These are phyloP conservation scores for Pyrus betulifolia DNA, from an alignment of 306 rosid species.

Conservation along the genomic window DNA sequence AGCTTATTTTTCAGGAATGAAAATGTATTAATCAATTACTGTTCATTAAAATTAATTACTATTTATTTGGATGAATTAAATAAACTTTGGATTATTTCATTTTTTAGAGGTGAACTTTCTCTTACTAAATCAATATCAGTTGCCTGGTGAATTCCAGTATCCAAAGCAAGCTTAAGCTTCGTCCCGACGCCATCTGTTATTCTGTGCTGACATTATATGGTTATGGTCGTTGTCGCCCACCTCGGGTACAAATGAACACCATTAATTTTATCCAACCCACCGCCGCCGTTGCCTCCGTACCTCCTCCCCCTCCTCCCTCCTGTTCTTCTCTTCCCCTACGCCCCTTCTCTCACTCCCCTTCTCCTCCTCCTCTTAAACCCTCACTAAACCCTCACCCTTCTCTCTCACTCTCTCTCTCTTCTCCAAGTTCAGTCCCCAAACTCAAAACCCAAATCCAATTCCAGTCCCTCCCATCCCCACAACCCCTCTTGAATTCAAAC, in stretches of 20 bases:
- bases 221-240: constrained; percentile 9
- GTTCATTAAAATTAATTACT: too few species aligned
- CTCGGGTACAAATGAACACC: constrained; percentile 13
- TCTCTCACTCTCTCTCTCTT: constrained; percentile 3
- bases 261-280: constrained; percentile 12
- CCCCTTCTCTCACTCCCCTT: constrained; percentile 1
- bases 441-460: constrained; percentile 10
- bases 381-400: constrained; percentile 2
- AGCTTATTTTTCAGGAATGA: too few species aligned
- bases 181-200: too few species aligned
- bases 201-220: not conserved
- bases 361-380: constrained; percentile 6
- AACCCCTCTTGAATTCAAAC: constrained; percentile 11
- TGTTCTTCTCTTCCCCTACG: constrained; percentile 11
- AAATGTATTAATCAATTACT: too few species aligned
- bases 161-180: too few species aligned
- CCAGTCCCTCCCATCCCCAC: constrained; percentile 1
- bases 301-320: not conserved
- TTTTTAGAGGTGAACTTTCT: too few species aligned
- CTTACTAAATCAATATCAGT: too few species aligned
- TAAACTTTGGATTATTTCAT: too few species aligned
- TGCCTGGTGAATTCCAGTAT: too few species aligned
- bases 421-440: not conserved
- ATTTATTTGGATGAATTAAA: too few species aligned
- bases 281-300: not conserved